Percentiles rank a stretch among this genome's conserved stretches.
Evolutionary conservation across 371 early-diverging fungal species (phyloP).

Genomic region (Haplosporangium sp.): DNA sequence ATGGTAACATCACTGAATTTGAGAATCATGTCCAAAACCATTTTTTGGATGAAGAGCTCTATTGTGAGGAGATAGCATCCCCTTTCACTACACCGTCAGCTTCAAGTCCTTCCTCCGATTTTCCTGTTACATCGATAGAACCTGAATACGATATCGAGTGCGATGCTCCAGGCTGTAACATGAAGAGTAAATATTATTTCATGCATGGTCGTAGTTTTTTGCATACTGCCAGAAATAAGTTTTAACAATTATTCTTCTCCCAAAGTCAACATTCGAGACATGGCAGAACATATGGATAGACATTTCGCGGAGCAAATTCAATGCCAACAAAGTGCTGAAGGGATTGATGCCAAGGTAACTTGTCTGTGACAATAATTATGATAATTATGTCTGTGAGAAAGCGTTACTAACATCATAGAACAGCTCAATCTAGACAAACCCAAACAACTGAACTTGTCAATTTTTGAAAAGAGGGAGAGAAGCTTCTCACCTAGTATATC

Average conservation of each 20-base stretch:
- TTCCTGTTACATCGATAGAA: background rate
- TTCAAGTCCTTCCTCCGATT: no score
- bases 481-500: background rate
- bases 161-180: constrained; percentile 32
- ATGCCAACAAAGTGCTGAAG: background rate
- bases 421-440: no score
- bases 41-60: constrained; percentile 13
- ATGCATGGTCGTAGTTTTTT: no score
- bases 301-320: constrained; percentile 47
- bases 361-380: background rate
- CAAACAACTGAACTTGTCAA: no score
- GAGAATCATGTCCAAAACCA: constrained; percentile 44
- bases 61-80: background rate
- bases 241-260: background rate
- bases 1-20: constrained; percentile 37
- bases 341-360: background rate
- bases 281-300: constrained; percentile 48
- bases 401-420: no score
- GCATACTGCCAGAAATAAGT: background rate
- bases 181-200: constrained; percentile 16
- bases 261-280: constrained; percentile 31
- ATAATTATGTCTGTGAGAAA: background rate
- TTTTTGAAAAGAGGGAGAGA: background rate
- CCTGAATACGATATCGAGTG: constrained; percentile 22
- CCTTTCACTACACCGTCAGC: background rate